These are phyloP conservation scores for Austroboletus novae-zelandiae DNA, from an alignment of 1,284 basidiomycete genomes.

Conservation along the genomic window DNA sequence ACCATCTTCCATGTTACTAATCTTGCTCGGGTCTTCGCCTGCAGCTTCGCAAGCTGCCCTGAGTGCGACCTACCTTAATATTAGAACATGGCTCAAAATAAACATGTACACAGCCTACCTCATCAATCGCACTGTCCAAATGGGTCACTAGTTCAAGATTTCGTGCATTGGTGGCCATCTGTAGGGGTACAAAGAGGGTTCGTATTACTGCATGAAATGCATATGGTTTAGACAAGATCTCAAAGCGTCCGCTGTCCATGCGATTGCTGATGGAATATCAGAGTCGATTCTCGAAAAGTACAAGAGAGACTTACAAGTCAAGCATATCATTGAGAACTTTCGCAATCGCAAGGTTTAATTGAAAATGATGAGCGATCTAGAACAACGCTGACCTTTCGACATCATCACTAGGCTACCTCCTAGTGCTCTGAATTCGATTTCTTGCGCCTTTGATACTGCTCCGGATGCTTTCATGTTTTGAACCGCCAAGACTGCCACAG, in stretches of 20 bases:
- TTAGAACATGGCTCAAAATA: neutral
- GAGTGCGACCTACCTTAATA: constrained; percentile 45
- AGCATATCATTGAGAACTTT: constrained; percentile 85
- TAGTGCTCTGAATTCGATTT: constrained; percentile 79
- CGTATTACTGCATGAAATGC: constrained; percentile 82
- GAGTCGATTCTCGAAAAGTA: neutral
- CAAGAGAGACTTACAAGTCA: constrained; percentile 57
- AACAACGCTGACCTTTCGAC: constrained; percentile 60
- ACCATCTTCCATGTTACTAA: constrained; percentile 54
- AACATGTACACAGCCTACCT: constrained; percentile 38
- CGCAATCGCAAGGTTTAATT: constrained; percentile 3
- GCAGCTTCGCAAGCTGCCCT: constrained; percentile 56
- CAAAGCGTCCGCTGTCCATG: constrained; percentile 80
- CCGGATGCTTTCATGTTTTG: constrained; percentile 85
- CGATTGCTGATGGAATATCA: constrained; percentile 40
- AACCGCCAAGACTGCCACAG: constrained; percentile 66
- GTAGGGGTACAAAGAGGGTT: constrained; percentile 75
- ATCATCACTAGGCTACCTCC: constrained; percentile 86
- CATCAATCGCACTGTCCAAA: constrained; percentile 75
- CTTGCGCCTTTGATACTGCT: constrained; percentile 60
- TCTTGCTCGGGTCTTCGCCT: constrained; percentile 44
- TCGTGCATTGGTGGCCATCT: constrained; percentile 71
- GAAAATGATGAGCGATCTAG: neutral
- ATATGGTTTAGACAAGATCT: constrained; percentile 74
- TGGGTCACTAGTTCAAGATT: constrained; percentile 66